A percentile compares a stretch with the other conserved stretches of the same genome.
These are phyloP conservation scores for Austropuccinia psidii DNA, from an alignment of 1,284 basidiomycete species.

Conservation along the genomic window DNA sequence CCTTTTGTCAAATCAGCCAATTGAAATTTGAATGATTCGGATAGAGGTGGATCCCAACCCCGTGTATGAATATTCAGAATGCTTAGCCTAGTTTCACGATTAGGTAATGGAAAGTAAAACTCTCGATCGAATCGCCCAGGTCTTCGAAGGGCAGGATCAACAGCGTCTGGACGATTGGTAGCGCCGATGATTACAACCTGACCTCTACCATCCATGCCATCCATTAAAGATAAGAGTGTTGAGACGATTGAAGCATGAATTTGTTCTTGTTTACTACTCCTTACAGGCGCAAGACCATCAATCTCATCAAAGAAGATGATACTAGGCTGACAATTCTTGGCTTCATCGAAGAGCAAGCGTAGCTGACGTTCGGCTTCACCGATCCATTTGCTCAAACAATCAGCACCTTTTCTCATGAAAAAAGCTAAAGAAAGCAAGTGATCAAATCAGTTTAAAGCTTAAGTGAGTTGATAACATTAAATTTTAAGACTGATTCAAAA, in stretches of 20 bases:
- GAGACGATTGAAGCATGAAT: slow-evolving; percentile 97
- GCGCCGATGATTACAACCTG: slow-evolving; percentile 98
- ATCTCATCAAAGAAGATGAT: slow-evolving; percentile 99
- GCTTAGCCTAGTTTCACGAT: slow-evolving; percentile 70
- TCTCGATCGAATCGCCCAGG: slow-evolving; percentile 97
- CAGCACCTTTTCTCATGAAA: slow-evolving; percentile 99
- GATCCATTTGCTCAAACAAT: slow-evolving; percentile 98
- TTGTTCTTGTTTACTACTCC: slow-evolving; percentile 96
- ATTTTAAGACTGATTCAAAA: slow-evolving; percentile 51
- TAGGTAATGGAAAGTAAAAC: slow-evolving; percentile 94
- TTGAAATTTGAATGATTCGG: slow-evolving; percentile 58
- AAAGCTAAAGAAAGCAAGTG: slow-evolving; percentile 58
- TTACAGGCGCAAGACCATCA: slow-evolving; percentile 92
- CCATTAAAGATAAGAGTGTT: slow-evolving; percentile 93
- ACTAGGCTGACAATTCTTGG: slow-evolving; percentile 79
- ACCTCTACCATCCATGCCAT: slow-evolving; percentile 94
- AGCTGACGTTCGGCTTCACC: slow-evolving; percentile 97
- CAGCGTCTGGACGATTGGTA: slow-evolving; percentile 92
- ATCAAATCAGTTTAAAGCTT: slow-evolving; percentile 24
- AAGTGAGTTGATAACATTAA: neutral
- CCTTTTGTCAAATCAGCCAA: slow-evolving; percentile 89
- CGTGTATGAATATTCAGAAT: slow-evolving; percentile 88
- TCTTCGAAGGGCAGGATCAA: slow-evolving; percentile 87
- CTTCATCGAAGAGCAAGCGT: slow-evolving; percentile 92
- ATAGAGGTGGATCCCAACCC: slow-evolving; percentile 79